Base-by-base conservation (phyloP, 2,329 filamentous ascomycete species). In the Dothideomycetes sp. region DNA sequence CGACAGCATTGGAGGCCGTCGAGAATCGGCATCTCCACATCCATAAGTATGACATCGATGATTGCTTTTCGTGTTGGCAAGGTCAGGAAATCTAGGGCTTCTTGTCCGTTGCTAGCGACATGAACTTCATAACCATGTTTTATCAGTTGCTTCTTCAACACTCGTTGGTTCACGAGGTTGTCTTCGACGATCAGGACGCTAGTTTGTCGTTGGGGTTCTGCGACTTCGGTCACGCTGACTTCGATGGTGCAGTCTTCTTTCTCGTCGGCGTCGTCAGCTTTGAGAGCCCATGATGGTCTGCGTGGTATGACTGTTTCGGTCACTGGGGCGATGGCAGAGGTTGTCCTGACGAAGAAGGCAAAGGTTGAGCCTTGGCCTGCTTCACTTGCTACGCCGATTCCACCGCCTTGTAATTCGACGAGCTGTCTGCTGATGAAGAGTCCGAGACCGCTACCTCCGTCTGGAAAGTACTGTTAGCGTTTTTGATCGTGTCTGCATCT, bases 381-480 rank as follows among this genome's bases (percentile, higher is more conserved):
- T 32, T 65, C 55, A 0, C 76, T 79, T 2, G 65, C 63, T 11
- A 82, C 74, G 1, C 78, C 78, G 23, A 83, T 81, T 31, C 76
- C 71, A 2, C 80, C 80, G 15, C 78, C 76, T 46, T 82, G 78
- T 22, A 82, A 63, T 53, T 83, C 79, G 2, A 76, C 78, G 10
- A 84, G 65, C 20, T 76, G 68, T n/a, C 77, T 68, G 30, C 74
- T 79, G 42, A 83, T 82, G 52, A 81, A 82, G 0, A 83, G 63
- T 0, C 80, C 80, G 1, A 84, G 65, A 0, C 80, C 80, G 0
- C 75, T 79, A 0, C 79, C 80, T 15, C 79, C 80, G 48, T 82
- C n/a, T n/a, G n/a, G n/a, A n/a, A n/a, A n/a, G n/a, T n/a, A n/a
- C n/a, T n/a, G n/a, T n/a, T n/a, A 42, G 23, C 13, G n/a, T n/a